Conservation (phyloP, 2,329 filamentous ascomycete genomes). For the Alternaria sp. region DNA sequence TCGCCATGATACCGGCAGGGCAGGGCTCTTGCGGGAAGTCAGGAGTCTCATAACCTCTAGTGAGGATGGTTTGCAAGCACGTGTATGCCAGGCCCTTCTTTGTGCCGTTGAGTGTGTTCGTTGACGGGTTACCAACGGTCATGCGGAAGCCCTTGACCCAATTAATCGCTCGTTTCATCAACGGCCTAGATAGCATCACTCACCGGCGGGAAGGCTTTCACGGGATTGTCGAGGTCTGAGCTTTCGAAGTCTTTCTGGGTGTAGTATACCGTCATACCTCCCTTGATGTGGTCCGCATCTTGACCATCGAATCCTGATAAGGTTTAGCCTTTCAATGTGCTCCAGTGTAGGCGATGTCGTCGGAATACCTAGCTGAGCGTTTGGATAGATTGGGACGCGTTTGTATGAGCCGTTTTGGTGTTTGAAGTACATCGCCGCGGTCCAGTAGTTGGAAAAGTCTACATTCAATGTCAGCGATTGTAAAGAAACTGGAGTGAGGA, state of each 20-base stretch:
- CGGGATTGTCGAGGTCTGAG: constrained; percentile 40
- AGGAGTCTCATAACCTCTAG: constrained; percentile 34
- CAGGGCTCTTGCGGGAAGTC: constrained; percentile 27
- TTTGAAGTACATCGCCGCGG: constrained; percentile 37
- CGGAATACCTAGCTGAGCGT: constrained; percentile 11
- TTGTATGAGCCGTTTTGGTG: constrained; percentile 38
- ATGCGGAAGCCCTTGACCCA: constrained; percentile 37
- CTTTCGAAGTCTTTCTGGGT: constrained; percentile 45
- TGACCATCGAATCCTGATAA: background rate
- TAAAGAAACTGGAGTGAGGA: background rate
- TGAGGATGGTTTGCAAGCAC: constrained; percentile 36
- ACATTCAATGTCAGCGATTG: background rate
- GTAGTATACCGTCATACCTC: constrained; percentile 43
- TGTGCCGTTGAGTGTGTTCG: constrained; percentile 20
- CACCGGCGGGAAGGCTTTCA: constrained; percentile 32
- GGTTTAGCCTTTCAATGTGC: background rate
- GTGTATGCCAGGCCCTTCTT: constrained; percentile 36
- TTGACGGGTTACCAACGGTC: constrained; percentile 43
- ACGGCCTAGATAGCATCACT: background rate
- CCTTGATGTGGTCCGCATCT: constrained; percentile 28
- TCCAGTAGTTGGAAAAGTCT: constrained; percentile 28
- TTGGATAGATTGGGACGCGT: constrained; percentile 36
- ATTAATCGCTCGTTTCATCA: background rate
- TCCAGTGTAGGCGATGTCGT: constrained; percentile 17
- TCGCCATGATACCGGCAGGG: constrained; percentile 3